Base-by-base conservation (phyloP, 2,329 filamentous ascomycete genomes). In the Zarea fungicola region DNA sequence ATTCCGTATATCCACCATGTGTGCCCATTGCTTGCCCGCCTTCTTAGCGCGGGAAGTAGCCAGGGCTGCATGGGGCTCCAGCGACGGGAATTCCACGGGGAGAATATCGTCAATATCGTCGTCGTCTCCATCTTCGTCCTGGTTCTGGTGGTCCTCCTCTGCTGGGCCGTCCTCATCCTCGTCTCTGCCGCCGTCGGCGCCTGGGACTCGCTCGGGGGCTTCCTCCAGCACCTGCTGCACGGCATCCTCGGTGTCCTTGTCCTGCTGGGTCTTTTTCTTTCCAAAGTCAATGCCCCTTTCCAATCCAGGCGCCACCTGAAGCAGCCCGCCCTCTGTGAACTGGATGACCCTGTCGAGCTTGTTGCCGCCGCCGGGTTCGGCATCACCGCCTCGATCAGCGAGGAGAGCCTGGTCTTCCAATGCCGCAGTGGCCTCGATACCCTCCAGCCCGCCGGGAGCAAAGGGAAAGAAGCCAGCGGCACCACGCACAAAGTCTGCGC, bases 381-480 rank as follows among this genome's bases (percentile, higher is more conserved):
- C 67, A 25, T 62, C 69, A 11, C 55, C 60, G 54, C 54, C 67
- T 48, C 77, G 76, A 31, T 74, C 72, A 42, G 77, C 73, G 16
- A 84, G n/a, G n/a, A n/a, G 73, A 29, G 82, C 75, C 59, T 92
- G 84, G 42, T 90, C 87, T 63, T 96, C 92, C 45, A 89, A 75
- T 5, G 87, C 88, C 23, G 91, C 89, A 9, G 90, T 84, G 3
- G 88, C 87, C 64, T 95, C 88, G 19, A 96, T 85, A 2, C 84
- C 83, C 52, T 96, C 91, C 13, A 97, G 69, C 1, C 93, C 93
- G 48, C 91, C 91, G 1, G 92, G 92, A 0, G 90, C 85, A 68
- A 97, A 96, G 0, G 92, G 92, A 52, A 96, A 95, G 70, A 95
- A 96, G 0, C 92, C 92, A 7, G 91, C 89, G 29, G 87, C 91